A percentile compares a stretch with the other conserved stretches of the same genome.
phyloP scores from a whole-genome alignment of 106 monocot genomes.

The Platanthera guangdongensis region DNA sequence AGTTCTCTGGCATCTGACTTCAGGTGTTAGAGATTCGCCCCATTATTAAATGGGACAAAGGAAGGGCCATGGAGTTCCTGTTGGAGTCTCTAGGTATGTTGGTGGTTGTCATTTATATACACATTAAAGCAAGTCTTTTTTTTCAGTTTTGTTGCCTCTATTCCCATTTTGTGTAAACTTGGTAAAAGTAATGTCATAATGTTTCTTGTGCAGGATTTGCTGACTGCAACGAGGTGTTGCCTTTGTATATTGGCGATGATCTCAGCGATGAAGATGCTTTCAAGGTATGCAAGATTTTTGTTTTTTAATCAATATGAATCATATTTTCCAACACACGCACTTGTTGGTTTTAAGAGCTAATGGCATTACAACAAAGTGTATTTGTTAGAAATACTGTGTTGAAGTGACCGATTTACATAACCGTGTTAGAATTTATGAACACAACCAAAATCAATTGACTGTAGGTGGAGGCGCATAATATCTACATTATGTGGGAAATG shows the following conservation, averaged over 20 bases:
- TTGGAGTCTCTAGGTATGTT: slow-evolving; percentile 61
- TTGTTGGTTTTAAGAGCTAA: neutral
- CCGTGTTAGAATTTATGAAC: too few relatives aligned
- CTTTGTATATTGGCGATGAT: slow-evolving; percentile 26
- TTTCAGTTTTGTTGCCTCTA: neutral
- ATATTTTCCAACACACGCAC: neutral
- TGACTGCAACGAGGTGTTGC: slow-evolving; percentile 19
- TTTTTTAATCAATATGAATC: neutral
- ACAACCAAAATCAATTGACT: too few relatives aligned
- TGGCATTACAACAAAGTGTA: neutral
- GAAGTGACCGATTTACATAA: neutral
- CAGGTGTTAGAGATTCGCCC: slow-evolving; percentile 84
- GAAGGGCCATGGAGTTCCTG: slow-evolving; percentile 75
- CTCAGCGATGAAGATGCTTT: slow-evolving; percentile 54
- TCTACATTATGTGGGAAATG: too few relatives aligned
- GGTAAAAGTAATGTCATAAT: neutral
- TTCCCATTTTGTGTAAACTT: neutral
- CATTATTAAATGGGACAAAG: slow-evolving; percentile 86
- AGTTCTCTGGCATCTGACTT: neutral
- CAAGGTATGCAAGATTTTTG: slow-evolving; percentile 32
- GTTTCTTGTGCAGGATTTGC: slow-evolving; percentile 13
- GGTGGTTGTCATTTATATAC: neutral
- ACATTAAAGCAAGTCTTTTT: slow-evolving; percentile 8
- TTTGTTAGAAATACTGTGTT: neutral
- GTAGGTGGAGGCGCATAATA: too few relatives aligned